phyloP scores from a whole-genome alignment of 2,329 filamentous ascomycete genomes.

The Colletotrichum brevisporum region DNA sequence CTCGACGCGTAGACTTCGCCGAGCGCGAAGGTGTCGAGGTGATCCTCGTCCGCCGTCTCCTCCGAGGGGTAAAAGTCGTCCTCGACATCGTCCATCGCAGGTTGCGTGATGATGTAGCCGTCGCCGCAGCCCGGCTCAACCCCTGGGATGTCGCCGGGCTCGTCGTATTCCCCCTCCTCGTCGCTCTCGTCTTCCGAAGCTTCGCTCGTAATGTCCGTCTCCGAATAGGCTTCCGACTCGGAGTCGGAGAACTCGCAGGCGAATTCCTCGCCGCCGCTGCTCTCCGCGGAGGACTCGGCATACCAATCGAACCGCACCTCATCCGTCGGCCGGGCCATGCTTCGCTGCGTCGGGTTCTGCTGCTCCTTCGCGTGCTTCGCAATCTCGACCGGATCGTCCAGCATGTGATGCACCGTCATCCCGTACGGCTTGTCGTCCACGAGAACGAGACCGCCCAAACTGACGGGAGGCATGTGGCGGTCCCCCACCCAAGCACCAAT shows the following conservation, averaged over 20 bases:
- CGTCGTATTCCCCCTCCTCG: slow-evolving; percentile 67
- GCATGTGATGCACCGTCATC: slow-evolving; percentile 97
- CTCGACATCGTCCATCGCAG: slow-evolving; percentile 88
- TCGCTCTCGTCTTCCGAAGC: slow-evolving; percentile 61
- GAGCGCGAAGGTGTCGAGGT: slow-evolving; percentile 84
- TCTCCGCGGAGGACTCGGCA: slow-evolving; percentile 57
- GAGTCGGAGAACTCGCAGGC: slow-evolving; percentile 74
- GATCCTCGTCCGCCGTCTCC: slow-evolving; percentile 82
- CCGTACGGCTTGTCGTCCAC: slow-evolving; percentile 89
- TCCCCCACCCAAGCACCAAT: slow-evolving; percentile 92
- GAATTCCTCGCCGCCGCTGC: slow-evolving; percentile 65
- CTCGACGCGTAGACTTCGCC: slow-evolving; percentile 92
- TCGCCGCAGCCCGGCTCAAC: slow-evolving; percentile 82
- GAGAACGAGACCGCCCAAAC: slow-evolving; percentile 88
- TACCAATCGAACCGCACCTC: slow-evolving; percentile 59
- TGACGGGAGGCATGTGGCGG: slow-evolving; percentile 89
- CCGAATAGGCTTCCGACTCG: slow-evolving; percentile 68
- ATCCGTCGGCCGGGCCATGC: slow-evolving; percentile 54
- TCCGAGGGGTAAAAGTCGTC: slow-evolving; percentile 85
- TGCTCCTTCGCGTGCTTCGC: slow-evolving; percentile 41
- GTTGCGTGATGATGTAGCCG: slow-evolving; percentile 88
- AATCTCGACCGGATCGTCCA: slow-evolving; percentile 76
- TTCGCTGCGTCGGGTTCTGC: slow-evolving; percentile 47
- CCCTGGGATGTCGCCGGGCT: slow-evolving; percentile 83
- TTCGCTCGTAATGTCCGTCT: slow-evolving; percentile 68